Base-by-base conservation (phyloP, 306 rosid genomes). In the Cicer bijugum region DNA sequence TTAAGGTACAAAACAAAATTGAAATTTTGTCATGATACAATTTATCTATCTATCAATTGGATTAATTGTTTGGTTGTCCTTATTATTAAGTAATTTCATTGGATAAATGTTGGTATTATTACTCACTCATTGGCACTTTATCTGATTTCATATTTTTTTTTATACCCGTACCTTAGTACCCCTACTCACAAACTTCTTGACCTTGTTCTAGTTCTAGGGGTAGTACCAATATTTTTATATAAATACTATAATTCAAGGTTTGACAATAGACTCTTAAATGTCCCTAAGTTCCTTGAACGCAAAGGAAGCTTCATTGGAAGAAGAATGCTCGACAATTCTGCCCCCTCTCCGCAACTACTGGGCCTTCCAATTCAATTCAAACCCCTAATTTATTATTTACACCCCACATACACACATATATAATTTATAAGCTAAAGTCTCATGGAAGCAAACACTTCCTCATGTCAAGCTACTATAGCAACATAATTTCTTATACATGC, bases 221-320 rank as follows among this genome's bases (percentile, higher is more conserved):
- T 39, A 62, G 46, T 20, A 23, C 52, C 8, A 78, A 75, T 79
- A 87, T 74, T 10, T 28, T 10, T 59, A 56, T 11, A 2, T 8
- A 20, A 11, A 62, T 38, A 28, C 35, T 28, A 86, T 62, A 73
- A 84, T 82, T 63, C 2, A 75, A 77, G 79, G 88, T 89, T 91
- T 88, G 97, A 93, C 96, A 80, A 88, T 75, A 35, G 72, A 81
- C 71, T 71, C 74, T 89, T 79, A 83, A 75, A 75, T 76, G 70
- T 68, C 40, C 61, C 72, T 69, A 77, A 47, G 85, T 93, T 93
- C 53, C 98, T 93, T 93, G 66, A 93, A 87, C 96, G 89, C 88
- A 85, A 93, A 93, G 97, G 88, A 84, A 93, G 88, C 68, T 84
- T 88, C 88, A 86, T 89, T 88, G 97, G 86, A 76, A 83, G 69